Evolutionary conservation across 257 asterid species (phyloP).

Genomic region (Solanum etuberosum): DNA sequence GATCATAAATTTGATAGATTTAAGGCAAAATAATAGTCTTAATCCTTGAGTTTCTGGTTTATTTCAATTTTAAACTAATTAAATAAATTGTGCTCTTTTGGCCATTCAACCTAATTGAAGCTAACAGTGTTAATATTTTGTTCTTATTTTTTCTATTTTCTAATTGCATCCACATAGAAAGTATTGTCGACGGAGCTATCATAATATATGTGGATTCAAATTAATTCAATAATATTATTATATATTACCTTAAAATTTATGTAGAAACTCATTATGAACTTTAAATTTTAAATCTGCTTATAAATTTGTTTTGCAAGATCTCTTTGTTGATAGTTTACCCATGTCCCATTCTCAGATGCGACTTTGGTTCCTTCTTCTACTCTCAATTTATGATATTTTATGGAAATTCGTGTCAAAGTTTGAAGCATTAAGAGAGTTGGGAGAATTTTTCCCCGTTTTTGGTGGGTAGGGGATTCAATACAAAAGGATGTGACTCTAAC

Average conservation of each 20-base stretch:
- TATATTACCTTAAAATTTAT: not conserved
- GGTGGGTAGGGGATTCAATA: not conserved
- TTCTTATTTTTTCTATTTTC: too few relatives aligned
- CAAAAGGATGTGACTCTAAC: not conserved
- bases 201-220: not conserved
- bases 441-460: not conserved
- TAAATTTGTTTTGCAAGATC: not conserved
- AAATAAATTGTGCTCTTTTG: not conserved
- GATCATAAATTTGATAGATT: not conserved
- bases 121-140: not conserved
- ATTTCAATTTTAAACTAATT: not conserved
- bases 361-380: not conserved
- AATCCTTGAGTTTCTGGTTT: not conserved
- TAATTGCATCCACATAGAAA: too few relatives aligned
- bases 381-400: not conserved
- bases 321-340: not conserved
- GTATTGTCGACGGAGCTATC: not conserved
- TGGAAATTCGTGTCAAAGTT: not conserved
- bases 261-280: too few relatives aligned
- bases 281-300: too few relatives aligned
- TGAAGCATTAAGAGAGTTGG: not conserved
- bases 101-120: not conserved
- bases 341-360: not conserved
- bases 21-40: not conserved
- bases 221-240: not conserved